Percentiles rank a stretch among this genome's conserved stretches.
phyloP scores from a whole-genome alignment of 768 basidiomycete genomes.

The Collybia sordida region DNA sequence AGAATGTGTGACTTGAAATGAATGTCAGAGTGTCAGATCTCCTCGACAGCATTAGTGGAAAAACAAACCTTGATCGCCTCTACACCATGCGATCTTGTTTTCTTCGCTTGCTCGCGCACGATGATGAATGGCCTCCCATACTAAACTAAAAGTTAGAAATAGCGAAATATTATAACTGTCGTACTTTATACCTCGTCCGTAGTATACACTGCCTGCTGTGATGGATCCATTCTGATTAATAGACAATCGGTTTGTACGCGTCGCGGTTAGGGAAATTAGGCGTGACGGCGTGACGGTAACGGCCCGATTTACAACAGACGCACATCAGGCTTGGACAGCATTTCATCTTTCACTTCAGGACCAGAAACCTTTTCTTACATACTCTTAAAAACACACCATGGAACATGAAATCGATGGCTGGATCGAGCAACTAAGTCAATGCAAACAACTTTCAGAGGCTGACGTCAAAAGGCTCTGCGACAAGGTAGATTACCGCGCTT shows the following conservation, averaged over 20 bases:
- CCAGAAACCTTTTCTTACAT: slow-evolving; percentile 24
- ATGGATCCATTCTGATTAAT: slow-evolving; percentile 35
- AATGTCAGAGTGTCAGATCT: background rate
- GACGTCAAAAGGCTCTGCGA: slow-evolving; percentile 99
- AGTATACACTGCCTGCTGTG: slow-evolving; percentile 72
- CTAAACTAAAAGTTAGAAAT: slow-evolving; percentile 36
- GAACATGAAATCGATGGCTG: slow-evolving; percentile 90
- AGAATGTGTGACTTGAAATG: slow-evolving; percentile 82
- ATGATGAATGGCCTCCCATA: slow-evolving; percentile 98
- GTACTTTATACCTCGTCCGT: slow-evolving; percentile 70
- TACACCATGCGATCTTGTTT: slow-evolving; percentile 87
- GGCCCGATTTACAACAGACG: slow-evolving; percentile 26
- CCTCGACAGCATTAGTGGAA: slow-evolving; percentile 7
- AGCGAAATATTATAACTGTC: background rate
- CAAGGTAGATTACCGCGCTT: slow-evolving; percentile 62
- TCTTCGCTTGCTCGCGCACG: slow-evolving; percentile 88
- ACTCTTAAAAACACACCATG: slow-evolving; percentile 37
- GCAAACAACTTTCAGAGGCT: slow-evolving; percentile 92
- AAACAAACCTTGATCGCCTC: slow-evolving; percentile 88
- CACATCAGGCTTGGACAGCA: slow-evolving; percentile 28
- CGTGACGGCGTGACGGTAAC: slow-evolving; percentile 35
- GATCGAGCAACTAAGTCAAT: slow-evolving; percentile 96
- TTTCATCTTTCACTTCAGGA: slow-evolving; percentile 32
- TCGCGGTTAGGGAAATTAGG: slow-evolving; percentile 27
- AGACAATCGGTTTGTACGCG: slow-evolving; percentile 21